phyloP scores from a whole-genome alignment of 2,329 filamentous ascomycete genomes.

The Plectosphaerella cucumerina region DNA sequence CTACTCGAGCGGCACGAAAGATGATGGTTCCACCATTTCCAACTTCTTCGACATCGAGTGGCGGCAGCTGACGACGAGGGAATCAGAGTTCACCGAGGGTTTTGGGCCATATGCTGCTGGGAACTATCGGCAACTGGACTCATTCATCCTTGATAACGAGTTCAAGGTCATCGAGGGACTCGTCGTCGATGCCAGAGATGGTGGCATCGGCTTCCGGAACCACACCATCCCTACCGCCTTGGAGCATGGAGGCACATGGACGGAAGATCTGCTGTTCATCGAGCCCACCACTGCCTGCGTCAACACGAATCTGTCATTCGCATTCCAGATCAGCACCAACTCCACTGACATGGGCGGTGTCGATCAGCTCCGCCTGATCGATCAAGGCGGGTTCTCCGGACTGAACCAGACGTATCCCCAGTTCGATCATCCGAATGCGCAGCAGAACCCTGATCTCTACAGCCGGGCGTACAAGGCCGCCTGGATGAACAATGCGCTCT shows the following conservation, averaged over 20 bases:
- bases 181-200: slow-evolving; percentile 33
- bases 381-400: slow-evolving; percentile 38
- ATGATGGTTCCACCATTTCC: slow-evolving; percentile 25
- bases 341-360: slow-evolving; percentile 3
- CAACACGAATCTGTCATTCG: slow-evolving; percentile 35
- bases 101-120: slow-evolving; percentile 23
- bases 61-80: slow-evolving; percentile 14
- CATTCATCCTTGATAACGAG: slow-evolving; percentile 25
- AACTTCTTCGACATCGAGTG: slow-evolving; percentile 39
- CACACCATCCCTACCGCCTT: slow-evolving; percentile 31
- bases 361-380: slow-evolving; percentile 26
- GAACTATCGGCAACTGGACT: slow-evolving; percentile 13
- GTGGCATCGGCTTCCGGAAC: slow-evolving; percentile 41
- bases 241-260: slow-evolving; percentile 33
- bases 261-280: slow-evolving; percentile 42
- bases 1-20: slow-evolving; percentile 29
- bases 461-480: slow-evolving; percentile 38
- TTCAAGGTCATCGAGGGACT: slow-evolving; percentile 35
- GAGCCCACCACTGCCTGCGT: slow-evolving; percentile 40
- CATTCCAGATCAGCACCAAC: slow-evolving; percentile 25
- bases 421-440: slow-evolving; percentile 22
- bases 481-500: slow-evolving; percentile 33
- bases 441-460: slow-evolving; percentile 29
- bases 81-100: slow-evolving; percentile 20
- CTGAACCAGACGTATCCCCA: slow-evolving; percentile 28